Conservation (phyloP, 1,284 basidiomycete genomes). For the Ustilago tritici region DNA sequence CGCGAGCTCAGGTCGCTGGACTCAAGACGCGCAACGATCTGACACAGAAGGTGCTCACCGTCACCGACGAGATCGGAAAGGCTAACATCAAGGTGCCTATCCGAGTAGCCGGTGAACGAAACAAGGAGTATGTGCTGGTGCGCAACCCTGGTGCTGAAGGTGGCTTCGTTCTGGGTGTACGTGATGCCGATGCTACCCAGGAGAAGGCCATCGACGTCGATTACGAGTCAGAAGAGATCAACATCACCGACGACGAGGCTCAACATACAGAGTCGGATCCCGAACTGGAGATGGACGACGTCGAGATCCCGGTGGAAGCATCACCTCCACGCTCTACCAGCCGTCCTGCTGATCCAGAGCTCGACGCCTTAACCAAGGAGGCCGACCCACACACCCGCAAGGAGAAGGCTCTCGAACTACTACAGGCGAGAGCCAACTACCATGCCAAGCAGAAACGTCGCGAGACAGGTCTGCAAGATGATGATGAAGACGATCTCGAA, state of each 20-base stretch:
- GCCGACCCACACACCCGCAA: conserved; percentile 51
- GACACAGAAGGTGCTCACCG: conserved; percentile 92
- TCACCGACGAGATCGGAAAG: conserved; percentile 91
- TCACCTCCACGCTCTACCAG: conserved; percentile 12
- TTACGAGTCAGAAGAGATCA: conserved; percentile 48
- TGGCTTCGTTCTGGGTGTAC: conserved; percentile 92
- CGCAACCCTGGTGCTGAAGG: conserved; percentile 85
- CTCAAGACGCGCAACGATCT: conserved; percentile 88
- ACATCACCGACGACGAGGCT: conserved; percentile 49
- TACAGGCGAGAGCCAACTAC: conserved; percentile 53
- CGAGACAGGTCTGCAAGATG: conserved; percentile 52
- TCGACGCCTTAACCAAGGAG: conserved; percentile 48
- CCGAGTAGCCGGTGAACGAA: conserved; percentile 92
- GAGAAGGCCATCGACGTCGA: conserved; percentile 86
- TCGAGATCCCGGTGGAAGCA: conserved; percentile 50
- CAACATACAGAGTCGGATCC: conserved; percentile 37
- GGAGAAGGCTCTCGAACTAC: conserved; percentile 54
- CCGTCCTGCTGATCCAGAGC: conserved; percentile 47
- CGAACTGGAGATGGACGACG: conserved; percentile 63
- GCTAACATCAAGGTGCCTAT: conserved; percentile 87
- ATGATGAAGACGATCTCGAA: conserved; percentile 31
- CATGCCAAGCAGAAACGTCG: conserved; percentile 56
- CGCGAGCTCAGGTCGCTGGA: conserved; percentile 82
- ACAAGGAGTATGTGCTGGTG: conserved; percentile 90
- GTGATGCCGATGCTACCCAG: conserved; percentile 78